Percentiles rank a stretch among this genome's conserved stretches.
Evolutionary conservation across 225 moss, liverwort and hornwort species (phyloP).

Genomic region (Asterella californica): DNA sequence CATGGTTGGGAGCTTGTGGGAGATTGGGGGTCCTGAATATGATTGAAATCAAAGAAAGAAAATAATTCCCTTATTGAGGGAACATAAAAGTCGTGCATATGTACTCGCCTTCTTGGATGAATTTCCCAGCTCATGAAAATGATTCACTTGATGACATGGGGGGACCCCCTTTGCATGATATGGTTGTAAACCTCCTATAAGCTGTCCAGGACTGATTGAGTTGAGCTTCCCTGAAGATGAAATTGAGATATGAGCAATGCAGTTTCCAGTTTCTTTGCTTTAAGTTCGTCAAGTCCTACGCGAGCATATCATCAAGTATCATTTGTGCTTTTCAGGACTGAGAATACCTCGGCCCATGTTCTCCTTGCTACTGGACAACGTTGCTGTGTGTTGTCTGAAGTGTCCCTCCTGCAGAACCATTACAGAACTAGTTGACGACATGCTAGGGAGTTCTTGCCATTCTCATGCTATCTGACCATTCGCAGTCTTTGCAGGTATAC

Average conservation of each 20-base stretch:
- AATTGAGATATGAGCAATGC: not conserved
- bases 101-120: not conserved
- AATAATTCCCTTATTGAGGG: conserved; percentile 6
- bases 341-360: too few species aligned
- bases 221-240: too few species aligned
- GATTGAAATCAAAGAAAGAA: conserved; percentile 3
- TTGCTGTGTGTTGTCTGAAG: too few species aligned
- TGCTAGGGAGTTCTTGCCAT: not conserved
- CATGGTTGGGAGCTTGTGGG: not conserved
- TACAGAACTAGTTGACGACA: too few species aligned
- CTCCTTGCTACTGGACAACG: too few species aligned
- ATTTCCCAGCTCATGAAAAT: not conserved
- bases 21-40: conserved; percentile 1
- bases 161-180: not conserved
- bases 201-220: not conserved
- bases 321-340: too few species aligned
- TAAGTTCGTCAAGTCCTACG: not conserved
- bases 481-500: not conserved
- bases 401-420: too few species aligned
- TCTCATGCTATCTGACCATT: not conserved
- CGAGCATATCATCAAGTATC: not conserved
- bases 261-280: not conserved
- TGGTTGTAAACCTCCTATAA: not conserved
- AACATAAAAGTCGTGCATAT: not conserved
- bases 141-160: not conserved